Evolutionary conservation across 495 filamentous ascomycete species (phyloP).

Genomic region (Poronia punctata): DNA sequence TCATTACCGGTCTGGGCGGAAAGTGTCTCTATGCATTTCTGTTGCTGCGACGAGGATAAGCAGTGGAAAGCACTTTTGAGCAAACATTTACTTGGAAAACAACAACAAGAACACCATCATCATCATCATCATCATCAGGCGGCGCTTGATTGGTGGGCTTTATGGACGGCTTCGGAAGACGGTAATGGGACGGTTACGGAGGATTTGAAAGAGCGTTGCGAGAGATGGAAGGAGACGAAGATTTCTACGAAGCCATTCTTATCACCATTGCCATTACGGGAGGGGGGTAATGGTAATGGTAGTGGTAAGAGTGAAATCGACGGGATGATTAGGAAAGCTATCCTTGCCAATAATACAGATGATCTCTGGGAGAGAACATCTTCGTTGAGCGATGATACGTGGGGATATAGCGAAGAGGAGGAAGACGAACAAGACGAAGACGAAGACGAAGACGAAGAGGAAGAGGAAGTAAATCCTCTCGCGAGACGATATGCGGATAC

Average conservation of each 20-base stretch:
- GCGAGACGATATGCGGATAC: too few species aligned
- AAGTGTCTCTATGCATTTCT: slow-evolving; percentile 18
- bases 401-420: slow-evolving; percentile 1
- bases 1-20: slow-evolving; percentile 22
- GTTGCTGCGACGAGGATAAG: slow-evolving; percentile 19
- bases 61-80: slow-evolving; percentile 23
- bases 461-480: neutral
- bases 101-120: too few species aligned
- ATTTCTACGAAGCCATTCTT: neutral
- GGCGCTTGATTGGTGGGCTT: slow-evolving; percentile 20
- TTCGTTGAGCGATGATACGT: neutral
- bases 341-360: too few species aligned
- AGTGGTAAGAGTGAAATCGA: neutral
- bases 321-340: neutral
- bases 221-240: slow-evolving; percentile 1
- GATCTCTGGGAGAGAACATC: too few species aligned
- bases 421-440: neutral
- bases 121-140: too few species aligned
- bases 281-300: too few species aligned
- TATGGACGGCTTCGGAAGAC: slow-evolving; percentile 17
- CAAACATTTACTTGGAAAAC: slow-evolving; percentile 5
- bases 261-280: neutral
- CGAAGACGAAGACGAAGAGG: neutral
- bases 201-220: neutral
- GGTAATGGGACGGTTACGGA: neutral